A percentile compares a stretch with the other conserved stretches of the same genome.
These are phyloP conservation scores for Hortiboletus rubellus DNA, from an alignment of 1,284 basidiomycete genomes.

Conservation along the genomic window DNA sequence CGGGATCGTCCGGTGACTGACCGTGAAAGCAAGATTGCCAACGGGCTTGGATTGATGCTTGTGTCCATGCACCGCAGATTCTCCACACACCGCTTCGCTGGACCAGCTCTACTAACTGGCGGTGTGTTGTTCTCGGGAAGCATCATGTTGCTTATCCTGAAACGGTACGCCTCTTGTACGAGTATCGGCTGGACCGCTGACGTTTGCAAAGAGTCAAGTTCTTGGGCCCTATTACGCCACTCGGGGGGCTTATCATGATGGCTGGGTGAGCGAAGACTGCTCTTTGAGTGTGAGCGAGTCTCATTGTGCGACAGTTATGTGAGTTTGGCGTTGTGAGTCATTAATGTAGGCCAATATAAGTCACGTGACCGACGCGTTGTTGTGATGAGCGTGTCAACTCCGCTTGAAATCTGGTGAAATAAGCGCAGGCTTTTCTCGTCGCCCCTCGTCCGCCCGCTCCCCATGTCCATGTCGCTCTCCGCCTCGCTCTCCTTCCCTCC, in stretches of 20 bases:
- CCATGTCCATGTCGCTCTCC: slow-evolving; percentile 27
- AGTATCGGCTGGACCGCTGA: slow-evolving; percentile 4
- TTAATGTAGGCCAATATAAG: slow-evolving; percentile 8
- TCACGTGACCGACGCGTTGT: slow-evolving; percentile 36
- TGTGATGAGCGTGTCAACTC: slow-evolving; percentile 38
- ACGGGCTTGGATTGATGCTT: slow-evolving; percentile 73
- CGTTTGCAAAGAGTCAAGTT: slow-evolving; percentile 49
- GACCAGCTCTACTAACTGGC: slow-evolving; percentile 66
- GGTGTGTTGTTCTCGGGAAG: slow-evolving; percentile 69
- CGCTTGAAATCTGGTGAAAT: slow-evolving; percentile 39
- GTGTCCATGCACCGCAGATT: slow-evolving; percentile 74
- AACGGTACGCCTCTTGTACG: slow-evolving; percentile 41
- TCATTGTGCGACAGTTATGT: slow-evolving; percentile 46
- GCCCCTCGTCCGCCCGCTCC: background rate
- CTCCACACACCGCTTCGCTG: slow-evolving; percentile 63
- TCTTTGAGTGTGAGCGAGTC: slow-evolving; percentile 1
- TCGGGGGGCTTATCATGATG: slow-evolving; percentile 75
- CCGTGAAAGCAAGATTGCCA: slow-evolving; percentile 56
- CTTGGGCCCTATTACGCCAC: slow-evolving; percentile 74
- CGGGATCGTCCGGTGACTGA: slow-evolving; percentile 15
- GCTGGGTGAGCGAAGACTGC: slow-evolving; percentile 58
- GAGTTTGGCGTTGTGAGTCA: slow-evolving; percentile 47
- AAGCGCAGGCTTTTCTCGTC: slow-evolving; percentile 29
- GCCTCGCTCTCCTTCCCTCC: background rate
- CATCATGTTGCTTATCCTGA: slow-evolving; percentile 62